Percentiles rank a stretch among this genome's conserved stretches.
phyloP scores from a whole-genome alignment of 768 basidiomycete species.

The Phaffia australis region DNA sequence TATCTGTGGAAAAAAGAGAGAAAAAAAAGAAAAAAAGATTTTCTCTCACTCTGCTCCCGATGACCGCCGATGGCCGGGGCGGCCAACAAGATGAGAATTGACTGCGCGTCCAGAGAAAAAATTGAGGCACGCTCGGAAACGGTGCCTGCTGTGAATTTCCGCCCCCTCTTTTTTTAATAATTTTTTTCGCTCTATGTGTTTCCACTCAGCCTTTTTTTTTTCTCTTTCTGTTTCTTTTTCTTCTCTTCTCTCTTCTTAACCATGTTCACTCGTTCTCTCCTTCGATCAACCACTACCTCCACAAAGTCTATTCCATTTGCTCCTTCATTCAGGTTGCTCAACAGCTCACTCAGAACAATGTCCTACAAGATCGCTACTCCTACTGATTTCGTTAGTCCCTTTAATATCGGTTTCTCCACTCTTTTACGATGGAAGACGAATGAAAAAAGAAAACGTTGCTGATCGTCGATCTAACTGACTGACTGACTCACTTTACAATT shows the following conservation, averaged over 20 bases:
- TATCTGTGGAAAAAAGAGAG: too few species aligned
- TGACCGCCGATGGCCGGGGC: too few species aligned
- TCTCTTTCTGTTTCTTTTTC: too few species aligned
- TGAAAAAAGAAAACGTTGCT: not conserved
- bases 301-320: slow-evolving; percentile 16
- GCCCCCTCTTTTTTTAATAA: too few species aligned
- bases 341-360: slow-evolving; percentile 33
- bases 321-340: slow-evolving; percentile 3
- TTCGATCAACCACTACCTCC: slow-evolving; percentile 26
- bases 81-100: too few species aligned
- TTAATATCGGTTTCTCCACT: not conserved
- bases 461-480: not conserved
- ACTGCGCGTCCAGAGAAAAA: too few species aligned
- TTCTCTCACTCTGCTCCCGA: too few species aligned
- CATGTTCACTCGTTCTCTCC: slow-evolving; percentile 23
- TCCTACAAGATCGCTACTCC: slow-evolving; percentile 38
- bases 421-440: not conserved
- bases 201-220: not conserved
- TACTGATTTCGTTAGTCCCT: slow-evolving; percentile 38
- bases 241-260: not conserved
- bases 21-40: too few species aligned
- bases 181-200: not conserved
- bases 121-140: too few species aligned
- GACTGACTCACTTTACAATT: not conserved
- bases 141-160: too few species aligned